Evolutionary conservation across 306 rosid species (phyloP), one percentile per base, ranked within the genome.

Genomic region (Castanospermum australe): DNA sequence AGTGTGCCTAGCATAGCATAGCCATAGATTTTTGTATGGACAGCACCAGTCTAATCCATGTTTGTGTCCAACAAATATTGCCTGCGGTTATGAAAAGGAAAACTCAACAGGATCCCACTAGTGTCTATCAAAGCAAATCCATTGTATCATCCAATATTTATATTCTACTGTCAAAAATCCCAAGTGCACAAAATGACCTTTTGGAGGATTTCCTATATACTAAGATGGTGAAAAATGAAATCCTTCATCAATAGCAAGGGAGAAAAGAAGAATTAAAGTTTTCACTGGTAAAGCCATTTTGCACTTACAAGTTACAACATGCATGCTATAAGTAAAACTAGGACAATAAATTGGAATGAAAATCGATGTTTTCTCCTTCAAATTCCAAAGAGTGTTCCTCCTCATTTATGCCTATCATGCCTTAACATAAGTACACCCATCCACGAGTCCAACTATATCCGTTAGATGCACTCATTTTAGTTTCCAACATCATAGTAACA

Each of bases 21-120:
- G 81, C 94, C 93, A 93, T 17, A 91, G 86, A 21, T 80, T 82
- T 67, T 84, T 33, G 71, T 77, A 78, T 39, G 94, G 98, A 79
- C 98, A 93, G 73, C 98, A 91, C 97, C 97, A 93, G 35, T 91
- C 97, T 75, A 93, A 85, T 52, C 98, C 98, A 75, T 93, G 98
- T 86, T 91, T 88, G 84, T 91, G 98, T 73, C 97, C 97, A 32
- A 89, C 98, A 84, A 93, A 93, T 78, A 91, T 81, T 73, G 93
- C 97, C 98, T 93, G 86, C 80, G 14, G 62, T 73, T 75, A 57
- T 54, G 76, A 71, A 70, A 71, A 47, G 24, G 25, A 48, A 90
- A 54, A 2, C 41, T 30, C 38, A 45, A 64, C 24, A 52, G 12
- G 70, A 51, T 17, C 39, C 30, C 63, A 35, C 11, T 74, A 22